Evolutionary conservation across 441 rosid species (phyloP).

Genomic region (Eutrema salsugineum): DNA sequence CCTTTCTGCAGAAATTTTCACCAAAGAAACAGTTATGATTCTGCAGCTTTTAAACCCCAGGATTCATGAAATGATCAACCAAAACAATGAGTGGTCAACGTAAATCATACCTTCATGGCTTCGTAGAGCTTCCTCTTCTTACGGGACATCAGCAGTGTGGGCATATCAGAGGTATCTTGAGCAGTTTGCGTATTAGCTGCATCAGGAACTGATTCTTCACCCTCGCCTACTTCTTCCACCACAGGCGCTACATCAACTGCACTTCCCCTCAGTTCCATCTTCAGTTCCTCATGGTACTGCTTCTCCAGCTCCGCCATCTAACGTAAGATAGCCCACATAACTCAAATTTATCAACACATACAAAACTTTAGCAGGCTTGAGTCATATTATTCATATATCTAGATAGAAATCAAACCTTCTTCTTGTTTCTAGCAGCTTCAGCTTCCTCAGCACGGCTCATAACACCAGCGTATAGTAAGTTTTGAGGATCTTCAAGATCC

Average conservation of each 20-base stretch:
- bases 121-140: slow-evolving; percentile 56
- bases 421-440: slow-evolving; percentile 67
- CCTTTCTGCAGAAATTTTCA: slow-evolving; percentile 40
- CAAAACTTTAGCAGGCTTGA: not conserved
- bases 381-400: not conserved
- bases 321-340: slow-evolving; percentile 5
- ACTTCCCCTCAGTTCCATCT: slow-evolving; percentile 53
- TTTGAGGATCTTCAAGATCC: slow-evolving; percentile 75
- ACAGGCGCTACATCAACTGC: not conserved
- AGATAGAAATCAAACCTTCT: slow-evolving; percentile 38
- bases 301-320: slow-evolving; percentile 74
- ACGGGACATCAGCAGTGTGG: slow-evolving; percentile 51
- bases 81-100: not conserved
- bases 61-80: no score
- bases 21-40: not conserved
- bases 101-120: slow-evolving; percentile 61
- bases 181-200: slow-evolving; percentile 36
- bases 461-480: slow-evolving; percentile 66
- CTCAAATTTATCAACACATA: not conserved
- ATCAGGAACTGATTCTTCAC: slow-evolving; percentile 39
- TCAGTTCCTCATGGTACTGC: slow-evolving; percentile 80
- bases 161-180: slow-evolving; percentile 39
- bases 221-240: slow-evolving; percentile 21
- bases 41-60: not conserved
- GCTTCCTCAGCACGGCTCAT: slow-evolving; percentile 72